Base-by-base conservation (phyloP, 225 moss, liverwort and hornwort species). In the Sphagnum contortum region DNA sequence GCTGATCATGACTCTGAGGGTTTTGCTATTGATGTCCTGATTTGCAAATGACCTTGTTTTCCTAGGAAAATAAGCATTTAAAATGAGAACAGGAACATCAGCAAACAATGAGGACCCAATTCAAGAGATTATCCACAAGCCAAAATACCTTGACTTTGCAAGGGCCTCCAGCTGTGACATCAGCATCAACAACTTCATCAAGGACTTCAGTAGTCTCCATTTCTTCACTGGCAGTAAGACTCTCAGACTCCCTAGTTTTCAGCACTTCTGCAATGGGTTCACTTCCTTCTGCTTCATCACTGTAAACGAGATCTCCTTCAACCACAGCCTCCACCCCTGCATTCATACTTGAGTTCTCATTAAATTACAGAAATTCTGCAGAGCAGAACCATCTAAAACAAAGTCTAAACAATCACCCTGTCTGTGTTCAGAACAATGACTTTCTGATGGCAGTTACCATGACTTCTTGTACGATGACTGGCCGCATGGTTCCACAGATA, bases 401-500 rank as follows among this genome's bases (percentile, higher is more conserved):
- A 29, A 29, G 1, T 29, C 29, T 29, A 29, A 29, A 29, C 29
- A 29, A 29, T 29, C 29, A 29, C 29, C 29, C 29, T 29, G 29
- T 29, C 29, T 29, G 29, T 29, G 29, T 29, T 29, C 29, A 29
- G 29, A 29, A 29, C 29, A 29, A 29, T 29, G 29, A 0, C 29
- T 29, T 29, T 29, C 29, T 29, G 29, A 49, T 51, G 56, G 64
- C 64, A 12, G 48, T 71, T n/a, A 90, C 96, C 93, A 67, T 87
- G 70, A 3, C 73, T 76, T 66, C 75, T 80, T 51, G 90, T 75
- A 63, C 93, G 93, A 71, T 87, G 76, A 77, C 89, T 93, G 45
- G 89, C 91, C 76, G 98, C 98, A 68, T 87, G 82, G 68, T 98
- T 98, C 98, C 98, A 98, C 44, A 98, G 74, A 72, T 82, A 92